Evolutionary conservation across 1,284 basidiomycete species (phyloP).

Genomic region (Leccinum subfulvum): DNA sequence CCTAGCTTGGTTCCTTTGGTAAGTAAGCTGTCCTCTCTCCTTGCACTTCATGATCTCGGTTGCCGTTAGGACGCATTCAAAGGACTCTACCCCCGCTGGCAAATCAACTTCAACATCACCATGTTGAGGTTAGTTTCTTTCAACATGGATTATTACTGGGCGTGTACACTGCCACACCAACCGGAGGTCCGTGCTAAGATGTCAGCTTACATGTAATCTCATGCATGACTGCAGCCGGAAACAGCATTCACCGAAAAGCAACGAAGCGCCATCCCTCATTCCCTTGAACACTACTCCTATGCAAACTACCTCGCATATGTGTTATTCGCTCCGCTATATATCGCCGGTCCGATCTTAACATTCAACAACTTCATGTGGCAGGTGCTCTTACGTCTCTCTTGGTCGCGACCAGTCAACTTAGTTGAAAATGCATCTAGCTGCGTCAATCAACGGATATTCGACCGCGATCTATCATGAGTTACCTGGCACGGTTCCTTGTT

Average conservation of each 20-base stretch:
- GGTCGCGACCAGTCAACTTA: neutral
- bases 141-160: slow-evolving; percentile 91
- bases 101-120: slow-evolving; percentile 94
- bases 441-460: slow-evolving; percentile 48
- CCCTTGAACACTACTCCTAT: slow-evolving; percentile 52
- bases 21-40: slow-evolving; percentile 32
- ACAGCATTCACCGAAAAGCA: slow-evolving; percentile 52
- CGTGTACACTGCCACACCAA: slow-evolving; percentile 41
- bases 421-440: slow-evolving; percentile 40
- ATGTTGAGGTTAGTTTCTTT: slow-evolving; percentile 94
- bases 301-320: slow-evolving; percentile 71
- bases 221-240: slow-evolving; percentile 30
- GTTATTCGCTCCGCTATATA: slow-evolving; percentile 91
- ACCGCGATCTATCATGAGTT: slow-evolving; percentile 43
- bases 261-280: slow-evolving; percentile 48
- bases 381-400: slow-evolving; percentile 44
- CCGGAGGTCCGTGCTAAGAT: slow-evolving; percentile 42
- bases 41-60: slow-evolving; percentile 7
- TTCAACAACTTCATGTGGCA: slow-evolving; percentile 96
- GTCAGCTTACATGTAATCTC: neutral
- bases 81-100: slow-evolving; percentile 86
- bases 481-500: slow-evolving; percentile 71
- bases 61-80: slow-evolving; percentile 60
- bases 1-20: slow-evolving; percentile 56
- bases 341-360: slow-evolving; percentile 94